Evolutionary conservation across 2,329 filamentous ascomycete species (phyloP).

Genomic region (Calonectria ilicicola): DNA sequence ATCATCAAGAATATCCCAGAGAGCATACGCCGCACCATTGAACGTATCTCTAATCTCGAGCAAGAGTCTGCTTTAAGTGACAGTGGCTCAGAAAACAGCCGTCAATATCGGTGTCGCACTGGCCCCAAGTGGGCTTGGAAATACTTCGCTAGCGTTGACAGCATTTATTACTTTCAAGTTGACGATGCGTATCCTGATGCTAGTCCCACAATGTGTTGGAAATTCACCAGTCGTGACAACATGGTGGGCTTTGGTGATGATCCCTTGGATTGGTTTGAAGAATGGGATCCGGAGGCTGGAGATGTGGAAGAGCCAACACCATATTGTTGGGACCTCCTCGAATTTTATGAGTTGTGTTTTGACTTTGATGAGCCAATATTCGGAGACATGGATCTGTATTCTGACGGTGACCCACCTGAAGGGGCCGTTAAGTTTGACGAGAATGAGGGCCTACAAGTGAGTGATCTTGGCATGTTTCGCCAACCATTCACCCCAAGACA

Average conservation of each 20-base stretch:
- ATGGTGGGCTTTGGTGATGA: neutral
- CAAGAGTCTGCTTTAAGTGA: neutral
- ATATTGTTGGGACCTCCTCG: neutral
- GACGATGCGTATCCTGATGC: neutral
- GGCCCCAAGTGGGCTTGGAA: slow-evolving; percentile 1
- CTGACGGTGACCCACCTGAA: neutral
- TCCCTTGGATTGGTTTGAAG: neutral
- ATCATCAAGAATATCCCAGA: neutral
- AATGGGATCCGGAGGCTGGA: slow-evolving; percentile 6
- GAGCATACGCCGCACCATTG: neutral
- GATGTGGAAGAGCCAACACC: slow-evolving; percentile 6
- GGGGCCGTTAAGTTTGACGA: neutral
- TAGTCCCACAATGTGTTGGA: neutral
- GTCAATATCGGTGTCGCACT: neutral
- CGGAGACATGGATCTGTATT: neutral
- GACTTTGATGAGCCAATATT: neutral
- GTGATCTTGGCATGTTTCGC: neutral
- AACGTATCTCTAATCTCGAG: neutral
- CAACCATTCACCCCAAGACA: neutral
- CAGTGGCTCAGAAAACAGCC: neutral
- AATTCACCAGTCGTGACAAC: neutral
- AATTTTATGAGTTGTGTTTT: neutral
- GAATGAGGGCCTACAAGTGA: neutral
- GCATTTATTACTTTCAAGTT: neutral
- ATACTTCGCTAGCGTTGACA: neutral